Evolutionary conservation across 305 asterid genomes (phyloP), one percentile per base, ranked within the genome.

Genomic region (Nicotiana rustica): DNA sequence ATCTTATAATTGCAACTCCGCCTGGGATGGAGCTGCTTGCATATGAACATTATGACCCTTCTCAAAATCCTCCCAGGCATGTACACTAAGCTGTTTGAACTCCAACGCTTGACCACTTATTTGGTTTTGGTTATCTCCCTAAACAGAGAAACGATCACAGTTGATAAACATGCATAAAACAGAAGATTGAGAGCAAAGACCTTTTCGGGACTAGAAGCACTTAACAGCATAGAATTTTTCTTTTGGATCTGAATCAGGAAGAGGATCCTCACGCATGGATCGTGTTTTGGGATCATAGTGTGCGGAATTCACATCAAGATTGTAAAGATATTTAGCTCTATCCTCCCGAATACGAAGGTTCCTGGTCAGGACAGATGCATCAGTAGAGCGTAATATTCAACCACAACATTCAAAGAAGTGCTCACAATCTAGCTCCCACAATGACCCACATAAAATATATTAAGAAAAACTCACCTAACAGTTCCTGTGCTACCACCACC

Each of bases 1-100:
- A 95, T 68, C 88, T 83, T 92, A 85, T 86, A 93, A 66, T 90
- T 93, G 93, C 84, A 93, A 84, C 77, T 93, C 97, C 41, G 94
- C 99, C 89, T 95, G 98, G 4, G 99, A 93, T 13, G 98, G 99
- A 85, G 99, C 98, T 10, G 97, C 97, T 92, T 95, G 99, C 96
- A 91, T 89, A 82, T 95, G 98, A 75, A 95, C 92, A 77, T 95
- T 97, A 71, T 92, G 95, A 76, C 99, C 99, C 88, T 93, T 93
- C 18, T 92, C 97, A 88, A 91, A 93, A 85, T 95, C 95, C 88
- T 95, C 97, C 97, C 97, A 90, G 66, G 99, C 94, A 90, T 95
- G 99, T 67, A 92, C 86, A 67, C 91, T 95, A 61, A 92, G 91
- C 86, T 95, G 95, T 89, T 92, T 95, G 89, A 95, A 95, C 82